Conservation (phyloP, 1,284 basidiomycete species). For the Volvariella volvacea region DNA sequence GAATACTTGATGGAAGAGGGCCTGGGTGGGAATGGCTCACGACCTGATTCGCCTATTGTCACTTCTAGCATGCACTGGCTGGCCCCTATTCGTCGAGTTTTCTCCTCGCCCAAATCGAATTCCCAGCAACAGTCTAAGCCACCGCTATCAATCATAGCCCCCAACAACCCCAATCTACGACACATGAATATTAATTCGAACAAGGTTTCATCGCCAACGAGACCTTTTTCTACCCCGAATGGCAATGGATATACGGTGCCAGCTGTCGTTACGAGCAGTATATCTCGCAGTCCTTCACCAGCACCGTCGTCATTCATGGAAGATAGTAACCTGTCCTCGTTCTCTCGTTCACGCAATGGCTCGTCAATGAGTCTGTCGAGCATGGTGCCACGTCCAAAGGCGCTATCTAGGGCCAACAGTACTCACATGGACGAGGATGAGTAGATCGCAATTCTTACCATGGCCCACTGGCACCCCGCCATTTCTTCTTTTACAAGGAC, state of each 20-base stretch:
- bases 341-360: constrained; percentile 54
- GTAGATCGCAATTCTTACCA: no score
- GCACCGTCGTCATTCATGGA: constrained; percentile 24
- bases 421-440: constrained; percentile 9
- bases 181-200: constrained; percentile 17
- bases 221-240: constrained; percentile 27
- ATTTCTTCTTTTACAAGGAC: no score
- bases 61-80: constrained; percentile 25
- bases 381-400: constrained; percentile 37
- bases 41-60: constrained; percentile 22
- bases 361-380: constrained; percentile 57
- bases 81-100: constrained; percentile 31
- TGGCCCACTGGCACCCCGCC: no score
- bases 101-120: constrained; percentile 20
- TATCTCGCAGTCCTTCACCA: constrained; percentile 37
- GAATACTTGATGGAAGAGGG: constrained; percentile 63
- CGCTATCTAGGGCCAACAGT: constrained; percentile 31
- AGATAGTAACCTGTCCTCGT: constrained; percentile 21
- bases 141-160: constrained; percentile 20
- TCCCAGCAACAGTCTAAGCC: no score
- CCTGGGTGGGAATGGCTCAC: constrained; percentile 18
- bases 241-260: constrained; percentile 9
- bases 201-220: constrained; percentile 21
- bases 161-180: constrained; percentile 16
- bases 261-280: constrained; percentile 4